Evolutionary conservation across 2,329 filamentous ascomycete species (phyloP).

Genomic region (Xylaria arbuscula): DNA sequence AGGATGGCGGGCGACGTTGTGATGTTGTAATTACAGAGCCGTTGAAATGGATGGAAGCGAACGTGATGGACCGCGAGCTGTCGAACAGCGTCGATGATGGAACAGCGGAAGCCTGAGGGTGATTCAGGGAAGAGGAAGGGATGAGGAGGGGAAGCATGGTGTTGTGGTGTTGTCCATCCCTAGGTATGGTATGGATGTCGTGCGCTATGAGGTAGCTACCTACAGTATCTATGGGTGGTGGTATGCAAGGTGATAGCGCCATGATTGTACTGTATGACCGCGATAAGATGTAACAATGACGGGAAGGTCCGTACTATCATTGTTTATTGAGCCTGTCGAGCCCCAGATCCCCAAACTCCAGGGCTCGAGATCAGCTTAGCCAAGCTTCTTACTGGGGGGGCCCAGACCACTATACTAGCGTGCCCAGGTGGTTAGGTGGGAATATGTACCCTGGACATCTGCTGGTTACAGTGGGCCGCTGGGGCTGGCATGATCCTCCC

Average conservation of each 20-base stretch:
- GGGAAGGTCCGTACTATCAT: background rate
- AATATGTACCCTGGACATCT: background rate
- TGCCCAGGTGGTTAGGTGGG: background rate
- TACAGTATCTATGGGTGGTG: too few relatives aligned
- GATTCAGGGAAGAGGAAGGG: constrained; percentile 5
- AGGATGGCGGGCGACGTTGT: background rate
- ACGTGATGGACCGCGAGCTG: constrained; percentile 4
- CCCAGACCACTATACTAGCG: constrained; percentile 3
- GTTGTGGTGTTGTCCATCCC: background rate
- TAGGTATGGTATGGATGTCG: background rate
- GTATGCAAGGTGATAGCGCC: constrained; percentile 9
- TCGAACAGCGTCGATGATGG: constrained; percentile 1
- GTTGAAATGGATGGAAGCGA: background rate
- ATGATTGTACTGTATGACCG: background rate
- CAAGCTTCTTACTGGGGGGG: constrained; percentile 13
- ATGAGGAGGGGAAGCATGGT: background rate
- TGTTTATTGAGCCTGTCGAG: background rate
- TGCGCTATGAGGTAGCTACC: too few relatives aligned
- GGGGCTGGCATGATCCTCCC: background rate
- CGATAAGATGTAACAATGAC: constrained; percentile 1
- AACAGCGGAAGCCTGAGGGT: background rate
- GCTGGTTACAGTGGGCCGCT: background rate
- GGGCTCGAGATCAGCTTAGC: constrained; percentile 12
- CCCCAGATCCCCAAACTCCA: background rate
- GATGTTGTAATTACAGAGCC: background rate